Conservation (phyloP, 805 yeast genomes). For the Starmera pachycereana region DNA sequence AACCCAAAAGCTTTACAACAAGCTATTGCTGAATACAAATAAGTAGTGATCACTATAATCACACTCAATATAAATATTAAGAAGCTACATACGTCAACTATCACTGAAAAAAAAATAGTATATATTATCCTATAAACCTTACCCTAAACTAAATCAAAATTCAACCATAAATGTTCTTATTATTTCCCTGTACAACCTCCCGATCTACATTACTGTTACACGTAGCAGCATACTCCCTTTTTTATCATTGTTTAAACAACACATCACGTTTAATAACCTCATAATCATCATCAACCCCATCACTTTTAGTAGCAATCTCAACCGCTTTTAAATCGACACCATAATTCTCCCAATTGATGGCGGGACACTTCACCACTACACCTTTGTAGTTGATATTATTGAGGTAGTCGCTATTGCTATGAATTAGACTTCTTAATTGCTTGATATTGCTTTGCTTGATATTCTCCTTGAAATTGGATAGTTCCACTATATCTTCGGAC, state of each 20-base stretch:
- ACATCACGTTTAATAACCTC: slow-evolving; percentile 18
- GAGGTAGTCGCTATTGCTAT: slow-evolving; percentile 10
- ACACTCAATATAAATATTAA: too few relatives aligned
- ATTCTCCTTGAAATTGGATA: slow-evolving; percentile 11
- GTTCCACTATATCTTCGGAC: slow-evolving; percentile 13
- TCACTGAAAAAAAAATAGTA: too few relatives aligned
- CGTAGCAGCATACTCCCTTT: neutral
- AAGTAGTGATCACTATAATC: neutral
- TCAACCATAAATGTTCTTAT: too few relatives aligned
- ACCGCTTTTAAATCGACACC: slow-evolving; percentile 10
- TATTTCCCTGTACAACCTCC: too few relatives aligned
- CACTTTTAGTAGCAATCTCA: slow-evolving; percentile 4
- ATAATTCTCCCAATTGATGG: slow-evolving; percentile 16
- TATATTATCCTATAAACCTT: too few relatives aligned
- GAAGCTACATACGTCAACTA: too few relatives aligned
- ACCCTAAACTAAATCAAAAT: too few relatives aligned
- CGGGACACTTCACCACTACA: slow-evolving; percentile 14
- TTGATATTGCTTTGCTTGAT: slow-evolving; percentile 11
- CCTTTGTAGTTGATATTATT: slow-evolving; percentile 19
- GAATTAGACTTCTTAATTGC: slow-evolving; percentile 5
- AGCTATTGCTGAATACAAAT: slow-evolving; percentile 21
- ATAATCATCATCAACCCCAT: slow-evolving; percentile 16
- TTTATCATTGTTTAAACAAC: slow-evolving; percentile 6
- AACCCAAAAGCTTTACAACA: slow-evolving; percentile 24
- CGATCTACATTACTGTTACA: too few relatives aligned